These are phyloP conservation scores for Ophiostoma sp. DNA, from an alignment of 2,329 filamentous ascomycete genomes.

Conservation along the genomic window DNA sequence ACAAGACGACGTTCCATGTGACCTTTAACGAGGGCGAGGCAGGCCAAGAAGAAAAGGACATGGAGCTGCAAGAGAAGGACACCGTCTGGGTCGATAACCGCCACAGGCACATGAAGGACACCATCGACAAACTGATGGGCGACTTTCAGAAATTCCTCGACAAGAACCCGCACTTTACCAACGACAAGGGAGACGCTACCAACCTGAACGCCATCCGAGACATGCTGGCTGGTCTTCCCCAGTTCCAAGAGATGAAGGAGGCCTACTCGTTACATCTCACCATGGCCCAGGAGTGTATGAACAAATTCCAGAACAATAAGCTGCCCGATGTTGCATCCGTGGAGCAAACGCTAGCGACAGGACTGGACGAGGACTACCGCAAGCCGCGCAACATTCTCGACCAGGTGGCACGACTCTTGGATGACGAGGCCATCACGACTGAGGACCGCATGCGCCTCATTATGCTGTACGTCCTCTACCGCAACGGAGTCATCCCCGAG, in stretches of 20 bases:
- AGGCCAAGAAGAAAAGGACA: conserved; percentile 78
- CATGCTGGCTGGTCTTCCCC: conserved; percentile 91
- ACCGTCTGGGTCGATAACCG: conserved; percentile 94
- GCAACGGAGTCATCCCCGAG: conserved; percentile 78
- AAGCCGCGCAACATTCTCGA: conserved; percentile 89
- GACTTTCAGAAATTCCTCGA: conserved; percentile 92
- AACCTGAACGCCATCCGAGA: conserved; percentile 91
- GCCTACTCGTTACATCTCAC: conserved; percentile 90
- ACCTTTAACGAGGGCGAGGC: conserved; percentile 70
- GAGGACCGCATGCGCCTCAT: conserved; percentile 82
- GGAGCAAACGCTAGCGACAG: conserved; percentile 89
- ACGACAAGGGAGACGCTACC: conserved; percentile 66
- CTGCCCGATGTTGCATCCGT: conserved; percentile 82
- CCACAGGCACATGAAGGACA: conserved; percentile 97
- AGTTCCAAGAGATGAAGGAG: conserved; percentile 95
- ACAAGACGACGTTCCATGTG: conserved; percentile 84
- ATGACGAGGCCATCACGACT: conserved; percentile 72
- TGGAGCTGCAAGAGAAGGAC: conserved; percentile 88
- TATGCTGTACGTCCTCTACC: conserved; percentile 80
- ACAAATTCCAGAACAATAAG: conserved; percentile 81
- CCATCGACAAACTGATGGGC: conserved; percentile 86
- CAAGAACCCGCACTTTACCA: conserved; percentile 88
- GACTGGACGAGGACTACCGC: conserved; percentile 86
- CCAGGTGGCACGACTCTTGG: conserved; percentile 81
- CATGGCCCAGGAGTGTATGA: conserved; percentile 98